Evolutionary conservation across 345 rosid genomes (phyloP).

Genomic region (Rhizophora mangle): DNA sequence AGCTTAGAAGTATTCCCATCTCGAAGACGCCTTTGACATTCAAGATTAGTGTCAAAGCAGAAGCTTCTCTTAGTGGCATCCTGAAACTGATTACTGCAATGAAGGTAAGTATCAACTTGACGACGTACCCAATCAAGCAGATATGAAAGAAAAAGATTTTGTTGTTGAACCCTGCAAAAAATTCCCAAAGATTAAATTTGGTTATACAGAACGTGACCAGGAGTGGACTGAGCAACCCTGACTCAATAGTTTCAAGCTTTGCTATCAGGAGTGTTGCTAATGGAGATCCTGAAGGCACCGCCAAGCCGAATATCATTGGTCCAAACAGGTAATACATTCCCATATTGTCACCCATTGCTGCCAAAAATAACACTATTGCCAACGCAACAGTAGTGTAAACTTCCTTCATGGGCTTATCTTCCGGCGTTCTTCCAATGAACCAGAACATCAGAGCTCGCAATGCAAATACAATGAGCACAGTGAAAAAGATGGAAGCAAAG

Average conservation of each 20-base stretch:
- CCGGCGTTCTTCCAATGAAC: constrained; percentile 27
- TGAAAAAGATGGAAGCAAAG: neutral
- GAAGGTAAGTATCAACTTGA: constrained; percentile 3
- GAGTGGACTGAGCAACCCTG: constrained; percentile 27
- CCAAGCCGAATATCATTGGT: constrained; percentile 26
- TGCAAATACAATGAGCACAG: neutral
- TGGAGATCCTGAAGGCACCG: constrained; percentile 31
- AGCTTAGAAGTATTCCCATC: constrained; percentile 17
- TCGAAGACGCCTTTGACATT: constrained; percentile 21
- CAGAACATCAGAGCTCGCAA: constrained; percentile 14
- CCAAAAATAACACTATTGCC: constrained; percentile 7
- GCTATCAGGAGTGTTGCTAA: constrained; percentile 22
- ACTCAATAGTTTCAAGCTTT: constrained; percentile 14
- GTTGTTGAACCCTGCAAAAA: neutral
- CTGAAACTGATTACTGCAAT: constrained; percentile 5
- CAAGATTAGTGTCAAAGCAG: constrained; percentile 15
- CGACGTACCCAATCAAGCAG: constrained; percentile 2
- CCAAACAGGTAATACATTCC: constrained; percentile 19
- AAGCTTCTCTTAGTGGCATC: constrained; percentile 9
- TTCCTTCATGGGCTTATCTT: constrained; percentile 20
- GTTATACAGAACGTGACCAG: constrained; percentile 12
- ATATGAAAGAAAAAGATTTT: neutral
- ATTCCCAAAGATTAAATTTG: constrained; percentile 12
- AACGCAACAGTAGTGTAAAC: constrained; percentile 2
- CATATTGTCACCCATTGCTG: constrained; percentile 16